Percentiles rank a stretch among this genome's conserved stretches.
Evolutionary conservation across 345 rosid genomes (phyloP).

Genomic region (Acer campestre): DNA sequence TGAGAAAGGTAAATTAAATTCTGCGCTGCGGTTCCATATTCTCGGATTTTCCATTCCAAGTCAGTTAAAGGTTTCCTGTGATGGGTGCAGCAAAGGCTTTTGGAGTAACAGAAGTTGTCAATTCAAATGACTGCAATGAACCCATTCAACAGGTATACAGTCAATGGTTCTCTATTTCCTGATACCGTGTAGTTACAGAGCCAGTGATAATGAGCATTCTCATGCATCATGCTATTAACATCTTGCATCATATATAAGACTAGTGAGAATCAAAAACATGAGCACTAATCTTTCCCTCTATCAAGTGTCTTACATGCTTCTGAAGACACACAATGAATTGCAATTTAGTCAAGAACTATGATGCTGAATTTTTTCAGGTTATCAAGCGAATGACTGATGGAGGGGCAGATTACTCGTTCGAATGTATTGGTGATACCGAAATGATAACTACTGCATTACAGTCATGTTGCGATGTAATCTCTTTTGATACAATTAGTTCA

Average conservation of each 20-base stretch:
- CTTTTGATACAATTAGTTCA: conserved; percentile 3
- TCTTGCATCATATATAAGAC: background rate
- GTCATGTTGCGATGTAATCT: conserved; percentile 79
- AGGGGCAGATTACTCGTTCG: conserved; percentile 90
- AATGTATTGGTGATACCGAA: conserved; percentile 81
- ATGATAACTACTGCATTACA: conserved; percentile 76
- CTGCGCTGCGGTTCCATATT: conserved; percentile 17
- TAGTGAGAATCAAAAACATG: background rate
- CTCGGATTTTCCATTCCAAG: background rate
- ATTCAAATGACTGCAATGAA: conserved; percentile 62
- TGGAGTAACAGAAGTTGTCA: conserved; percentile 77
- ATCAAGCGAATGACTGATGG: conserved; percentile 76
- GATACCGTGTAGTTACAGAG: background rate
- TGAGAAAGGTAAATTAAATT: conserved; percentile 56
- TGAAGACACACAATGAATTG: background rate
- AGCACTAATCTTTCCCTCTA: background rate
- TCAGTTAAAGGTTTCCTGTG: conserved; percentile 7
- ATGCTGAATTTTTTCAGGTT: conserved; percentile 48
- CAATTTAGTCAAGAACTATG: background rate
- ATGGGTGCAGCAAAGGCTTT: conserved; percentile 69
- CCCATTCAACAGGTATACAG: conserved; percentile 79
- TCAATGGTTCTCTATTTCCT: background rate
- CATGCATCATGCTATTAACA: background rate
- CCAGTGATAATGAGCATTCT: background rate
- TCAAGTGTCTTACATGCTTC: background rate